Evolutionary conservation across 257 asterid species (phyloP), one percentile per base, ranked within the genome.

Genomic region (Plantago elongata): DNA sequence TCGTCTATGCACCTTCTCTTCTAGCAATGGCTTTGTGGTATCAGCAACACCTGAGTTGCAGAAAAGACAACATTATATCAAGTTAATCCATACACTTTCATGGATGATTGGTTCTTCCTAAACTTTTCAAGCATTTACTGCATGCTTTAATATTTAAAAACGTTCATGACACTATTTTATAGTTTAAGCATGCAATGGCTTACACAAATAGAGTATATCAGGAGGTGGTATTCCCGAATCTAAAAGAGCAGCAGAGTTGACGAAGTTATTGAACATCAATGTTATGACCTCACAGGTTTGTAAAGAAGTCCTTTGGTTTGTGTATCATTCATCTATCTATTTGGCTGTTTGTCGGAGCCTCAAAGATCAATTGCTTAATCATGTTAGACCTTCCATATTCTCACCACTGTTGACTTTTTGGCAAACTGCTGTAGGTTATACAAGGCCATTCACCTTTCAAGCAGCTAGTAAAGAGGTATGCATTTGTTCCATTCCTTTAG

Each of bases 211-310:
- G 30, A 69, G 51, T 61, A 65, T 62, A 59, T 72, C 72, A 92
- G 98, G 98, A 66, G 98, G 95, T 58, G 98, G 95, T 61, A 77
- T 92, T 69, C 95, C 97, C 42, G 98, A 92, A 78, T 84, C 88
- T 54, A 73, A 72, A 61, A 79, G 95, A 84, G 95, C 97, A 52
- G 10, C 44, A 57, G 95, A 89, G 75, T 63, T 92, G 76, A 69
- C 88, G 67, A 77, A 80, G 66, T 75, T 79, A 64, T 70, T 92
- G 77, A 75, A 79, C 51, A 81, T 81, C 69, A 79, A 71, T 65
- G 71, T 92, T 66, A 74, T 63, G 27, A 79, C 95, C 11, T 77
- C 76, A 54, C 98, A 91, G 94, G 95, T 91, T 10, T 64, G n/a
- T 52, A 22, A 15, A 45, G 65, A 54, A 38, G n/a, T 51, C 65